Conservation (phyloP, 1,139 yeast species). For the Debaryomyces udenii region DNA sequence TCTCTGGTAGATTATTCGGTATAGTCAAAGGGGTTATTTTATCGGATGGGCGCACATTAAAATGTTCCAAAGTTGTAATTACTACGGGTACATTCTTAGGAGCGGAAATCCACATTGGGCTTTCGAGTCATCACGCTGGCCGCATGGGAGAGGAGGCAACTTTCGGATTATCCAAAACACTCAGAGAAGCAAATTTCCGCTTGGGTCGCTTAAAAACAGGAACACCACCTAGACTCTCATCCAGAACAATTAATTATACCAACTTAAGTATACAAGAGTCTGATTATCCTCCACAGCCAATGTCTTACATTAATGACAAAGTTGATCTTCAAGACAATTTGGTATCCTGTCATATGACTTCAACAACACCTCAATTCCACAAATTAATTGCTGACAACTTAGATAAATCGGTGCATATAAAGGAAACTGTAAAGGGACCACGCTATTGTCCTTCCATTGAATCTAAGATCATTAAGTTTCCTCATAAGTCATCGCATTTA, state of each 20-base stretch:
- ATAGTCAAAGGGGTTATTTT: slow-evolving; percentile 70
- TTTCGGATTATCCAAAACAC: slow-evolving; percentile 81
- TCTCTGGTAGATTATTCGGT: slow-evolving; percentile 43
- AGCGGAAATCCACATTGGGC: slow-evolving; percentile 92
- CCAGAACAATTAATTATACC: slow-evolving; percentile 68
- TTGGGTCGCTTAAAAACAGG: slow-evolving; percentile 95
- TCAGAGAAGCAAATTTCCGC: slow-evolving; percentile 74
- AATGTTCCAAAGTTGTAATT: slow-evolving; percentile 71
- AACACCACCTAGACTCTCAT: slow-evolving; percentile 88
- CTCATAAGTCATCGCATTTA: slow-evolving; percentile 73
- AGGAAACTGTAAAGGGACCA: slow-evolving; percentile 96
- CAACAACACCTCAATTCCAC: slow-evolving; percentile 78
- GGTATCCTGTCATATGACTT: slow-evolving; percentile 73
- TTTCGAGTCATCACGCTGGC: slow-evolving; percentile 81
- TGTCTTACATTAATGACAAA: slow-evolving; percentile 77
- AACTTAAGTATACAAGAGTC: slow-evolving; percentile 70
- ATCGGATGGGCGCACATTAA: slow-evolving; percentile 63
- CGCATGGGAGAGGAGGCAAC: slow-evolving; percentile 93
- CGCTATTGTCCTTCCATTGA: slow-evolving; percentile 97
- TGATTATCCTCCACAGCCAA: slow-evolving; percentile 82
- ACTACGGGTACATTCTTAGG: slow-evolving; percentile 96
- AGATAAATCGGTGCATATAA: slow-evolving; percentile 82
- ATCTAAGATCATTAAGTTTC: slow-evolving; percentile 80
- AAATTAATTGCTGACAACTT: slow-evolving; percentile 68
- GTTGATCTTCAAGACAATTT: slow-evolving; percentile 64